Evolutionary conservation across 768 basidiomycete genomes (phyloP).

Genomic region (Kwoniella europaea): DNA sequence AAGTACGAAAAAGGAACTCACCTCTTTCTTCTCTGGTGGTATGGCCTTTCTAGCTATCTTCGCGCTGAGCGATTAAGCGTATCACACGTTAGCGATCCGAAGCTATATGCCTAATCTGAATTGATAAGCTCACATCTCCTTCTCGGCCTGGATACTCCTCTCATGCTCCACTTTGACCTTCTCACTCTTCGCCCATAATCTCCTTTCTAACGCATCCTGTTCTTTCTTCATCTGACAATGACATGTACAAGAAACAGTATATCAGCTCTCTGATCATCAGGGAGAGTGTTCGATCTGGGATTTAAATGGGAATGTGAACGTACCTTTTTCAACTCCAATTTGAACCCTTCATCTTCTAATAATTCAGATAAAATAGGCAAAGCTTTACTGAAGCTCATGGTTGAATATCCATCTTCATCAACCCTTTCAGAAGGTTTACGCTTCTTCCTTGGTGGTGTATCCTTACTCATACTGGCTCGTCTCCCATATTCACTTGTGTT

Average conservation of each 20-base stretch:
- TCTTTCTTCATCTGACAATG: constrained; percentile 47
- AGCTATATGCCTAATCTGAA: background rate
- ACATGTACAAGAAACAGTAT: too few species aligned
- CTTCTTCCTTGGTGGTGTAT: constrained; percentile 9
- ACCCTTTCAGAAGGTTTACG: constrained; percentile 13
- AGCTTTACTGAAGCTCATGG: constrained; percentile 40
- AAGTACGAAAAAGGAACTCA: constrained; percentile 18
- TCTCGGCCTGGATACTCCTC: constrained; percentile 35
- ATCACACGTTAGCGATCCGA: background rate
- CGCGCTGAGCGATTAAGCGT: constrained; percentile 23
- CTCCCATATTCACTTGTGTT: background rate
- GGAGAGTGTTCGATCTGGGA: too few species aligned
- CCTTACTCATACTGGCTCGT: background rate
- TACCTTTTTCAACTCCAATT: constrained; percentile 44
- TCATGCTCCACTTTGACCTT: constrained; percentile 50
- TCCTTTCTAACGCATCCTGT: constrained; percentile 46
- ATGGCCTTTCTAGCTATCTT: constrained; percentile 37
- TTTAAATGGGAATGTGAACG: background rate
- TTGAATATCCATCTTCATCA: constrained; percentile 26
- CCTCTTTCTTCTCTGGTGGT: constrained; percentile 35
- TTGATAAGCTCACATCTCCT: constrained; percentile 42
- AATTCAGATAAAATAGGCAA: constrained; percentile 40
- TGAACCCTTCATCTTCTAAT: constrained; percentile 42
- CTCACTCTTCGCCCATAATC: constrained; percentile 50
- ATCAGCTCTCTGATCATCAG: too few species aligned